These are phyloP conservation scores for Sporothrix pseudoabietina DNA, from an alignment of 2,329 filamentous ascomycete genomes.

Conservation along the genomic window DNA sequence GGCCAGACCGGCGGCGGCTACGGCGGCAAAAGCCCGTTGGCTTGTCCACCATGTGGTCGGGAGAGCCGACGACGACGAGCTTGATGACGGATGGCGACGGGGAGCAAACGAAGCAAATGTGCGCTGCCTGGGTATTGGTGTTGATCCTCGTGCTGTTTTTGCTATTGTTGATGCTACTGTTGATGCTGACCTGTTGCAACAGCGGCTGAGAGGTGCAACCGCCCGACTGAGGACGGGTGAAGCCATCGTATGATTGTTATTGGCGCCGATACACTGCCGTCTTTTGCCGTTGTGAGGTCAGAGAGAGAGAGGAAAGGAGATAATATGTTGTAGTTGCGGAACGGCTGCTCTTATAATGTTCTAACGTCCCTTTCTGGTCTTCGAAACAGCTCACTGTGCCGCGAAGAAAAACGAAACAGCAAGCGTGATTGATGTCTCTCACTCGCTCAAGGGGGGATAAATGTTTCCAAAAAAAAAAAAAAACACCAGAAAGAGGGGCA, in stretches of 20 bases:
- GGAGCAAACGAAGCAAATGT: conserved; percentile 4
- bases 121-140: neutral
- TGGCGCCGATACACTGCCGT: neutral
- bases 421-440: neutral
- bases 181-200: neutral
- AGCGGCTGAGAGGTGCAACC: neutral
- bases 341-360: neutral
- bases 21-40: conserved; percentile 44
- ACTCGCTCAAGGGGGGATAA: neutral
- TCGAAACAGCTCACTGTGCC: conserved; percentile 7
- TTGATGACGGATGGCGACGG: neutral
- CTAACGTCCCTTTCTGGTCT: conserved; percentile 4
- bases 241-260: neutral
- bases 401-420: neutral
- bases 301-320: neutral
- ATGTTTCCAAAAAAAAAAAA: neutral
- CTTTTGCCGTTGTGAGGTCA: neutral
- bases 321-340: neutral
- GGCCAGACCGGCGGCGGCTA: conserved; percentile 45
- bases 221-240: conserved; percentile 6
- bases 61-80: neutral
- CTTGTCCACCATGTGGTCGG: conserved; percentile 39
- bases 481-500: neutral
- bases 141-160: neutral
- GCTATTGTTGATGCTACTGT: neutral